Conservation (phyloP, 2,329 filamentous ascomycete species). For the Chaetomium globosum region DNA sequence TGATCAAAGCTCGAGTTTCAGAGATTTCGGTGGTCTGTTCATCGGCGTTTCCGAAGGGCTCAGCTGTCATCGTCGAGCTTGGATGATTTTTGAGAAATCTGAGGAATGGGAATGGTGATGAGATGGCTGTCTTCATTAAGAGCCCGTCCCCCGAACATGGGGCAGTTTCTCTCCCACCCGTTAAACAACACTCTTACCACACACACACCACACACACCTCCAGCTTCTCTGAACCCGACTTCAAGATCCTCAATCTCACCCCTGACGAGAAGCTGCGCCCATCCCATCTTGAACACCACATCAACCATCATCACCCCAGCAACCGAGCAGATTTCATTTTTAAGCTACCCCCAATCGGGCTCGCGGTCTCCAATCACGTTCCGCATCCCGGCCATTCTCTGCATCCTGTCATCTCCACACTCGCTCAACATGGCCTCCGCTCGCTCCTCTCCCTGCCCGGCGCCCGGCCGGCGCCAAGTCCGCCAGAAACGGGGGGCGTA, state of each 20-base stretch:
- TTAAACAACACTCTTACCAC: too few species aligned
- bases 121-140: neutral
- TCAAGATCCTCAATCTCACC: neutral
- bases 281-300: neutral
- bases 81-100: neutral
- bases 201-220: neutral
- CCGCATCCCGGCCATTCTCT: too few species aligned
- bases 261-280: neutral
- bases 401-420: neutral
- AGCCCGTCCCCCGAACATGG: neutral
- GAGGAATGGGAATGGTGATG: neutral
- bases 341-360: too few species aligned
- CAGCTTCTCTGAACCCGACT: neutral
- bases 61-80: neutral
- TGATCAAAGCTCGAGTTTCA: neutral
- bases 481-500: slow-evolving; percentile 25
- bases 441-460: neutral
- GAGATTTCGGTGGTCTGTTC: neutral
- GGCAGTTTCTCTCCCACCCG: neutral
- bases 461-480: neutral
- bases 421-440: neutral
- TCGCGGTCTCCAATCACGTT: neutral
- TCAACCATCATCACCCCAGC: too few species aligned
- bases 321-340: too few species aligned
- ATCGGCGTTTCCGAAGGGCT: slow-evolving; percentile 16